phyloP scores from a whole-genome alignment of 129 eudicot species.

The Lonicera japonica region DNA sequence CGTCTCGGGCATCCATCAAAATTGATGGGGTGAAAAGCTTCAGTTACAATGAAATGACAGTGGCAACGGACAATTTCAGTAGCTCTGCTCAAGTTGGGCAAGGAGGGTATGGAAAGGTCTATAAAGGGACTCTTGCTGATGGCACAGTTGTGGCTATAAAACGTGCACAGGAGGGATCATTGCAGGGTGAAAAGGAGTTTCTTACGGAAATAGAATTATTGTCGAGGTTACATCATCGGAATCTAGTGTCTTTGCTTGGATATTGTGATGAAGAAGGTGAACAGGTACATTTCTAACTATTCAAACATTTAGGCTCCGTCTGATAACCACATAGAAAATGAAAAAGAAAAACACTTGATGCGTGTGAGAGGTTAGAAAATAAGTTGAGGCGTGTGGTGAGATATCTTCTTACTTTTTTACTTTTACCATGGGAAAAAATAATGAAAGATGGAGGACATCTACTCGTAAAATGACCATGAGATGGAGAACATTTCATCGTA shows the following conservation, averaged over 20 bases:
- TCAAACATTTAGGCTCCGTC: not conserved
- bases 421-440: no score
- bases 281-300: constrained; percentile 43
- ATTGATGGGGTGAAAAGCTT: constrained; percentile 75
- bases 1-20: constrained; percentile 49
- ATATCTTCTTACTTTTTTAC: no score
- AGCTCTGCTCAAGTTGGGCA: constrained; percentile 51
- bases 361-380: no score
- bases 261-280: constrained; percentile 80
- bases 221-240: constrained; percentile 75
- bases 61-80: constrained; percentile 51
- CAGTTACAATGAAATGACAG: constrained; percentile 54
- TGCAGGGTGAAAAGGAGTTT: constrained; percentile 80
- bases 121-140: constrained; percentile 55
- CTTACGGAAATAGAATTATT: constrained; percentile 73
- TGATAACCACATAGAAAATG: not conserved
- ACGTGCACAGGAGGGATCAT: constrained; percentile 76
- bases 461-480: no score
- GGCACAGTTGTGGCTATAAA: constrained; percentile 78
- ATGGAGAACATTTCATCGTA: no score
- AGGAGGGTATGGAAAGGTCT: constrained; percentile 87
- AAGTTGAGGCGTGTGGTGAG: no score
- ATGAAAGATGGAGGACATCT: no score
- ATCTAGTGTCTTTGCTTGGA: constrained; percentile 69
- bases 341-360: no score